Evolutionary conservation across 805 yeast species (phyloP).

Genomic region (Metschnikowia koreensis): DNA sequence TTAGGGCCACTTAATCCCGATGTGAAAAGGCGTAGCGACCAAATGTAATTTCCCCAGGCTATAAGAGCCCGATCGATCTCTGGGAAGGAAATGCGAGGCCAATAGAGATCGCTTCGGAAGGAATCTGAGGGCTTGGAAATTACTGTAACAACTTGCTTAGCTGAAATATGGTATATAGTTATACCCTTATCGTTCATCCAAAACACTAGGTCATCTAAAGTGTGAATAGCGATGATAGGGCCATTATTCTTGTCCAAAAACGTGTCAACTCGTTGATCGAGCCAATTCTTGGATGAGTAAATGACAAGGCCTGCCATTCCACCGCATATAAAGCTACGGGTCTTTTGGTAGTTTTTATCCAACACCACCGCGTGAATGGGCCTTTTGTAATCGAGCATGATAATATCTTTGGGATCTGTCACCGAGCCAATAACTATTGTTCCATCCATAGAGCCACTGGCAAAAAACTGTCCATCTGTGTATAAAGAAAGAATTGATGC

Average conservation of each 20-base stretch:
- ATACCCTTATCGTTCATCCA: conserved; percentile 89
- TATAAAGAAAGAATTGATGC: conserved; percentile 77
- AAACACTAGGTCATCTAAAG: conserved; percentile 62
- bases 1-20: conserved; percentile 3
- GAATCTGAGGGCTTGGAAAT: conserved; percentile 56
- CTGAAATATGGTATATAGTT: conserved; percentile 56
- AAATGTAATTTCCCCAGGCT: conserved; percentile 81
- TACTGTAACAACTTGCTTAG: conserved; percentile 47
- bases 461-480: conserved; percentile 71
- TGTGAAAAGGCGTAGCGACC: conserved; percentile 54
- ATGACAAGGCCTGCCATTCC: conserved; percentile 86
- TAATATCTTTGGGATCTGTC: conserved; percentile 56
- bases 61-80: conserved; percentile 66
- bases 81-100: conserved; percentile 72
- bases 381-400: conserved; percentile 77
- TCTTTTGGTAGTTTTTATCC: conserved; percentile 62
- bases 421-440: conserved; percentile 80
- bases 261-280: conserved; percentile 75
- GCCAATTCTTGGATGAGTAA: conserved; percentile 78
- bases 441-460: conserved; percentile 93
- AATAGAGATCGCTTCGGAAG: conserved; percentile 72
- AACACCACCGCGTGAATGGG: conserved; percentile 87
- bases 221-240: conserved; percentile 66
- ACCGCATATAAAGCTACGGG: conserved; percentile 75
- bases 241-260: conserved; percentile 60